Base-by-base conservation (phyloP, 371 early-diverging fungal species). In the Mucor irregularis region DNA sequence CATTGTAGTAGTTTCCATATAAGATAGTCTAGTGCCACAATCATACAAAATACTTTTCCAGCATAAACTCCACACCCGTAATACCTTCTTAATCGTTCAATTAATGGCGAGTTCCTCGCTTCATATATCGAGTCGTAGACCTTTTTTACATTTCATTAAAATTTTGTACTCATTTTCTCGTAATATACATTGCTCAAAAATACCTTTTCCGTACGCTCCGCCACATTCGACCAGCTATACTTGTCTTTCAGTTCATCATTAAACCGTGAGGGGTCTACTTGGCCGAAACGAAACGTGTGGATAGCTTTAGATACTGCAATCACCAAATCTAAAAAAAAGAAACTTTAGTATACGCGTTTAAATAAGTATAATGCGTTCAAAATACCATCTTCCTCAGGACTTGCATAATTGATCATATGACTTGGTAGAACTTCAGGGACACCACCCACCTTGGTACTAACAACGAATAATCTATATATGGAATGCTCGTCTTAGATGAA, bases 371-470 rank as follows among this genome's bases (percentile, higher is more conserved):
- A 37, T 4, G 1, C 8, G 30, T 40, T n/a, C 33, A 52, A n/a
- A n/a, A 50, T 80, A 88, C 91, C 93, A 65, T 96, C 89, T 61
- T 91, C 91, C 46, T 94, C 93, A 5, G 99, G 95, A 37, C 86
- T 81, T 1, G 94, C 90, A 80, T 99, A 95, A 25, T 88, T 80
- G n/a, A 99, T 89, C 94, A 98, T 95, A 59, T 96, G 86, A 31
- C 85, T 77, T 0, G 99, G 99, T 33, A 99, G 76, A 1, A 99
- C 98, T 74, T 99, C 99, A 19, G 96, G 95, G 1, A 99, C 91
- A 3, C 99, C 99, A 39, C 99, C 99, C 4, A 99, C 99, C 69
- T 91, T 90, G 1, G 99, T 99, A 62, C 92, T 93, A 2, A 99
- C 99, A 8, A 99, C 99, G 29, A 95, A 75, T 31, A 99, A 76